These are phyloP conservation scores for Lecanicillium sp. DNA, from an alignment of 2,329 filamentous ascomycete genomes.

Conservation along the genomic window DNA sequence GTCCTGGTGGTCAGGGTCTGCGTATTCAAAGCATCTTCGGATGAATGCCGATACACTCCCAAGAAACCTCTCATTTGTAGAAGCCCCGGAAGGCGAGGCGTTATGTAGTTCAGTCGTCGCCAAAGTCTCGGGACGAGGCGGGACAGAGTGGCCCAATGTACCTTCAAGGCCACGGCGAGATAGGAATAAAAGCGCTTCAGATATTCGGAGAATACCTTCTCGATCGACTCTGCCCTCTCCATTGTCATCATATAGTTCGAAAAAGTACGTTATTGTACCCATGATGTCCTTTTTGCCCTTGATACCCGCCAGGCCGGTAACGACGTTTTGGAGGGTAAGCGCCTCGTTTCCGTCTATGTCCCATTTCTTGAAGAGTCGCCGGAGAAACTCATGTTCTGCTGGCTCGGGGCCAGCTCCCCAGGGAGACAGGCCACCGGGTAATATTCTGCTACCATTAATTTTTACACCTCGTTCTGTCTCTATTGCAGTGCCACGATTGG, in stretches of 20 bases:
- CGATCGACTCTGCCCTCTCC: conserved; percentile 86
- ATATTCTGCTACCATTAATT: conserved; percentile 46
- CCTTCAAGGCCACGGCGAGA: conserved; percentile 82
- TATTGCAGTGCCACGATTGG: conserved; percentile 36
- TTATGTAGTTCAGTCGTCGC: conserved; percentile 33
- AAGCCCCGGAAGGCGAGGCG: conserved; percentile 39
- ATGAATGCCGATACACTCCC: conserved; percentile 95
- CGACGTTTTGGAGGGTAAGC: conserved; percentile 83
- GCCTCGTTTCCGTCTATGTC: conserved; percentile 70
- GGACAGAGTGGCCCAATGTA: conserved; percentile 42
- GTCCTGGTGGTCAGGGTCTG: conserved; percentile 73
- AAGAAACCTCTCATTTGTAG: conserved; percentile 81
- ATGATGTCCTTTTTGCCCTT: conserved; percentile 95
- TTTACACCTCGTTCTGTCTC: conserved; percentile 53
- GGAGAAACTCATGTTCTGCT: conserved; percentile 91
- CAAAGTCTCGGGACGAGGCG: conserved; percentile 29
- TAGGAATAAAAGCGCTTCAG: conserved; percentile 86
- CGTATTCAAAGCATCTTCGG: conserved; percentile 93
- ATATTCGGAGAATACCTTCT: conserved; percentile 91
- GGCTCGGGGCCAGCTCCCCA: conserved; percentile 57
- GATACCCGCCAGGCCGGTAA: conserved; percentile 80
- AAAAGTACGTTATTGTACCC: conserved; percentile 96
- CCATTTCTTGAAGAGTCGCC: conserved; percentile 81
- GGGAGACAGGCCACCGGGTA: conserved; percentile 35
- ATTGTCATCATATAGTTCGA: conserved; percentile 92